Base-by-base conservation (phyloP, 2,329 filamentous ascomycete species). In the Pseudogymnoascus sp. region DNA sequence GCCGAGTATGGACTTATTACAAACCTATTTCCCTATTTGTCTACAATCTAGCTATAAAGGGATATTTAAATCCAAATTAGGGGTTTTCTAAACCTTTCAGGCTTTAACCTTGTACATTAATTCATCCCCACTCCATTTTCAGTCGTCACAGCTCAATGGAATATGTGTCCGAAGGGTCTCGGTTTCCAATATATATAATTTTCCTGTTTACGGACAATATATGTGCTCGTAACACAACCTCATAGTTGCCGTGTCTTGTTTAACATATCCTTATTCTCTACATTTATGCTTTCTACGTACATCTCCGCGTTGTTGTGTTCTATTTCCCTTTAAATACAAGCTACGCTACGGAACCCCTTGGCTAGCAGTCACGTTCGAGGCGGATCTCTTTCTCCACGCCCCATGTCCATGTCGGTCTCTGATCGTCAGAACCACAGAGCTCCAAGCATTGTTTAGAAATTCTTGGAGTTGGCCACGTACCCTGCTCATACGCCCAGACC, bases 391-490 rank as follows among this genome's bases (percentile, higher is more conserved):
- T 54, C 47, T 54, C 47, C 47, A 54, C 28, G 28, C 43, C 47
- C 47, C 47, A 54, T 32, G 47, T 32, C 47, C 28, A 32, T 54
- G 47, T 54, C 28, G 47, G 47, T 54, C 47, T 32, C 47, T 54
- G 47, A 54, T 54, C 47, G 47, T 54, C 47, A 32, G 47, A 54
- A 54, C 25, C 28, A 32, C 47, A 54, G 30, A 54, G 47, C 47
- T 54, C 47, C 47, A 54, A 54, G 47, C 18, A 54, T 32, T 54
- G 47, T 54, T 54, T 54, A 54, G 47, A 54, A 54, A 54, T 54
- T 18, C 28, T 54, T 54, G 47, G 28, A 54, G 47, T 54, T 32
- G 47, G 47, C 16, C 47, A 54, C 47, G 47, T 54, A 54, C 47
- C 47, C 43, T 50, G 43, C 25, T 50, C 43, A 50, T 50, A n/a